Conservation (phyloP, 2,329 filamentous ascomycete species). For the Pyrenophora graminea region DNA sequence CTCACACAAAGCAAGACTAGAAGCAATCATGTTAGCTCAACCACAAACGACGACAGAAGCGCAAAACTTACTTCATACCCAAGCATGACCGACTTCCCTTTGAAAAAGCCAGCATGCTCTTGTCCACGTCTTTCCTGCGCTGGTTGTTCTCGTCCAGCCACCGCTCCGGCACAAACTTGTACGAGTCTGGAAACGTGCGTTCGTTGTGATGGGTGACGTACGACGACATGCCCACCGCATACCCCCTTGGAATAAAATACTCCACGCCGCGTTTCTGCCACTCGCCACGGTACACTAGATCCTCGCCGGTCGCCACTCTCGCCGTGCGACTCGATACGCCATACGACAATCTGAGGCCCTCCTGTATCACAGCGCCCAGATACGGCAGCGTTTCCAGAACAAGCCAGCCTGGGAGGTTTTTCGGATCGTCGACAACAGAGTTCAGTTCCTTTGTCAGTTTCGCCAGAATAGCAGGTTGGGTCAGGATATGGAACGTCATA, state of each 20-base stretch:
- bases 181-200: constrained; percentile 29
- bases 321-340: constrained; percentile 34
- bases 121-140: constrained; percentile 31
- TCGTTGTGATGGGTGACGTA: constrained; percentile 32
- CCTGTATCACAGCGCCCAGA: constrained; percentile 39
- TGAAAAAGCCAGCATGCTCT: constrained; percentile 35
- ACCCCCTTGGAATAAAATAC: constrained; percentile 28
- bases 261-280: constrained; percentile 30
- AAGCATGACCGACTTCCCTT: constrained; percentile 40
- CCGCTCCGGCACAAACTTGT: constrained; percentile 35
- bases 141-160: constrained; percentile 36
- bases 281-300: constrained; percentile 29
- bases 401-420: constrained; percentile 21
- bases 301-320: constrained; percentile 30
- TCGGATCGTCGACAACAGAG: constrained; percentile 20
- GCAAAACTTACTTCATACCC: constrained; percentile 39
- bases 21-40: background rate
- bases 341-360: constrained; percentile 37
- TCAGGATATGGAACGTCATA: constrained; percentile 37
- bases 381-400: constrained; percentile 37
- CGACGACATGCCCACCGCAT: constrained; percentile 34
- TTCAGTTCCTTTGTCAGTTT: constrained; percentile 33
- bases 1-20: constrained; percentile 30
- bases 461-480: constrained; percentile 23
- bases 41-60: background rate